A percentile compares a stretch with the other conserved stretches of the same genome.
Conservation (phyloP, 2,329 filamentous ascomycete species). For the Colletotrichum caudatum region DNA sequence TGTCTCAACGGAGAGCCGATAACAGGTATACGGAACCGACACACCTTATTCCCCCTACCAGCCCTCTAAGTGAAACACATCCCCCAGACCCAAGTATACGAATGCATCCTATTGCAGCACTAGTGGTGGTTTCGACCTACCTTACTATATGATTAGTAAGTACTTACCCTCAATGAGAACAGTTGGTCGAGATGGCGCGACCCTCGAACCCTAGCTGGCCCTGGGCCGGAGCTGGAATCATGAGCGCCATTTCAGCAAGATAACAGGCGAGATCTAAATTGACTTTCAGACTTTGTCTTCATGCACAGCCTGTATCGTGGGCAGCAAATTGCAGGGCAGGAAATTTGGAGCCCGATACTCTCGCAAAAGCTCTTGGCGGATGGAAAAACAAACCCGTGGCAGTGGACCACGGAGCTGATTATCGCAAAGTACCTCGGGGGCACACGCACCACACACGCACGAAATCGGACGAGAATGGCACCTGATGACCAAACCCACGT, state of each 20-base stretch:
- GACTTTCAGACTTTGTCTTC: constrained; percentile 21
- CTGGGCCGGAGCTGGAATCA: constrained; percentile 12
- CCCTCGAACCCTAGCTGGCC: constrained; percentile 7
- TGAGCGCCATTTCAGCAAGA: background rate
- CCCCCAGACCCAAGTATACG: constrained; percentile 17
- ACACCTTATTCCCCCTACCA: constrained; percentile 23
- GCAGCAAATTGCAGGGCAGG: constrained; percentile 13
- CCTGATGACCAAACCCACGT: constrained; percentile 6
- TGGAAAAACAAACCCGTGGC: constrained; percentile 12
- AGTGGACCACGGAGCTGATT: constrained; percentile 21
- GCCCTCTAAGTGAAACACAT: constrained; percentile 22
- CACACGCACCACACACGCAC: background rate
- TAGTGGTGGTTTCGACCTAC: constrained; percentile 3
- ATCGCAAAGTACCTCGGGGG: background rate
- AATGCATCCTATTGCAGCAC: constrained; percentile 19
- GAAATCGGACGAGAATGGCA: constrained; percentile 21
- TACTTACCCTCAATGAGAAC: background rate
- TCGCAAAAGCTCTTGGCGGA: constrained; percentile 17
- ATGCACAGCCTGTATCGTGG: constrained; percentile 39
- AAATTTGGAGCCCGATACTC: constrained; percentile 24
- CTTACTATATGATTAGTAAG: no score
- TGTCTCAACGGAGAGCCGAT: constrained; percentile 22
- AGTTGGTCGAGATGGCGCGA: constrained; percentile 13
- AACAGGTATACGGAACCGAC: constrained; percentile 21
- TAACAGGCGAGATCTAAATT: constrained; percentile 36